A percentile compares a stretch with the other conserved stretches of the same genome.
phyloP scores from a whole-genome alignment of 2,329 filamentous ascomycete genomes.

The Elsinoe arachidis region DNA sequence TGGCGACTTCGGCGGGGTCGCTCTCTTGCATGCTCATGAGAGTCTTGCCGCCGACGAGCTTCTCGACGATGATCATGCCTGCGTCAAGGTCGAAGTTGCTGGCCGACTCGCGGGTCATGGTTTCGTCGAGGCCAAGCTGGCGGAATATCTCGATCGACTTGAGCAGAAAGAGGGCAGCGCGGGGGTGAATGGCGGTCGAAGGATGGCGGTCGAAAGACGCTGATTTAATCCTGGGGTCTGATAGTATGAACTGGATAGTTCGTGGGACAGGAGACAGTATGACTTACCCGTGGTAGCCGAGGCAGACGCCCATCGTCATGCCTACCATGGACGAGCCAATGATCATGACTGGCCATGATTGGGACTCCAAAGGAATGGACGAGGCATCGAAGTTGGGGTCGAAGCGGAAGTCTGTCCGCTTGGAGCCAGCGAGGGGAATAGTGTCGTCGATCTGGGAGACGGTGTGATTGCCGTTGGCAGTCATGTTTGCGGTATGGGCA shows the following conservation, averaged over 20 bases:
- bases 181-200: constrained; percentile 21
- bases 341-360: constrained; percentile 18
- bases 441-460: constrained; percentile 13
- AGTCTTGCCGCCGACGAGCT: constrained; percentile 17
- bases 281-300: constrained; percentile 18
- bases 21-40: constrained; percentile 6
- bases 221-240: constrained; percentile 3
- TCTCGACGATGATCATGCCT: constrained; percentile 19
- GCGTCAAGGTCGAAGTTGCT: constrained; percentile 21
- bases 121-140: constrained; percentile 20
- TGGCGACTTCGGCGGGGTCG: constrained; percentile 15
- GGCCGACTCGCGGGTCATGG: constrained; percentile 17
- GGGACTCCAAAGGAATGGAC: neutral
- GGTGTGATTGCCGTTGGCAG: neutral
- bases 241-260: neutral
- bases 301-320: constrained; percentile 19
- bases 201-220: constrained; percentile 19
- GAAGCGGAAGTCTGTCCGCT: neutral
- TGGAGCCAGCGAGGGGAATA: neutral
- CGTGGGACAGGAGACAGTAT: neutral
- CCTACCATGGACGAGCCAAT: constrained; percentile 21
- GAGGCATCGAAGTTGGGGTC: neutral
- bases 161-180: constrained; percentile 20
- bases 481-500: neutral
- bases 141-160: constrained; percentile 21